Evolutionary conservation across 768 basidiomycete species (phyloP), one percentile per base, ranked within the genome.

Genomic region (Amanita rubescens): DNA sequence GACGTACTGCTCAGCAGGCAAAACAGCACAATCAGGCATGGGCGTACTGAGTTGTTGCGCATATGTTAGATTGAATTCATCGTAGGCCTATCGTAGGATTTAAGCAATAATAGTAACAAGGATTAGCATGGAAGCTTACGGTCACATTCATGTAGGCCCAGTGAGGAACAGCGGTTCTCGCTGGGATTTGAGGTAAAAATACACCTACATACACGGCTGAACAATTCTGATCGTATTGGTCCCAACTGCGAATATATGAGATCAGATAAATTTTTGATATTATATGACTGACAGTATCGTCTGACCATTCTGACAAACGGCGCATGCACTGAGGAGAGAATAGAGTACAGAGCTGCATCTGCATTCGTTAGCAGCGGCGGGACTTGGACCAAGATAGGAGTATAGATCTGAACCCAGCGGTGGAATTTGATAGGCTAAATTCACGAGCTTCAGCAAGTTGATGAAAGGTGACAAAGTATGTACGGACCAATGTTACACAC

Each of bases 331-430:
- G 53, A 78, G 58, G 58, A 79, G 58, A n/a, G 74, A 74, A 63
- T 80, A 82, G 43, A 74, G 74, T 10, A 81, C 75, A 0, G 77
- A 71, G 58, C 73, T 79, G 62, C 79, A 80, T 56, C 63, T 63
- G 60, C 80, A 81, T n/a, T 56, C n/a, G 49, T 73, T 76, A 14
- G 65, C 71, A 20, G 63, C 56, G 7, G 43, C 55, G 27, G 53
- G 11, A 15, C 62, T 61, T 7, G 77, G 76, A 1, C 74, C 73
- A 43, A n/a, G n/a, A n/a, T n/a, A n/a, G n/a, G n/a, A n/a, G 66
- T 56, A 57, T 76, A 78, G 14, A 68, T 64, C 24, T 60, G 64
- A 25, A 3, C 56, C 59, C 35, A 72, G 53, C 1, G 74, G 63
- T 5, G 59, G 59, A 19, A 80, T 60, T 5, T 55, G 62, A 57